Evolutionary conservation across 2,329 filamentous ascomycete genomes (phyloP).

Genomic region (Talaromyces sp.): DNA sequence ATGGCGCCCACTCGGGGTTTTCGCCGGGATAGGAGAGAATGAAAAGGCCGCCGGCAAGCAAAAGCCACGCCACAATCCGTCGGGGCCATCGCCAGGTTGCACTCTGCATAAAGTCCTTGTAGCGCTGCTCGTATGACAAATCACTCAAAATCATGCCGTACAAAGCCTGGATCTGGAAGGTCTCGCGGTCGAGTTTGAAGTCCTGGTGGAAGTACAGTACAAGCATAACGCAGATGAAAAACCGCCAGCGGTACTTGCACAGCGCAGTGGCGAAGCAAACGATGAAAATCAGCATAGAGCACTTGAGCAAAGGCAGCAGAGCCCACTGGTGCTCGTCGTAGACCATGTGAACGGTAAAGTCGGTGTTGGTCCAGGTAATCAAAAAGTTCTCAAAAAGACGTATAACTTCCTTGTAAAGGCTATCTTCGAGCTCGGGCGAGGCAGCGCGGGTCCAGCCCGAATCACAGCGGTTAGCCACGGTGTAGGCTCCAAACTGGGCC

Average conservation of each 20-base stretch:
- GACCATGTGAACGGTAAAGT: conserved; percentile 46
- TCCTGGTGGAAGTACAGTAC: conserved; percentile 47
- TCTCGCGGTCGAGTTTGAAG: conserved; percentile 35
- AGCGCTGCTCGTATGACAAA: conserved; percentile 42
- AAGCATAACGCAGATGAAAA: conserved; percentile 42
- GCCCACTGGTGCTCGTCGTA: conserved; percentile 55
- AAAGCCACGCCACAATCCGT: conserved; percentile 30
- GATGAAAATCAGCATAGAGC: conserved; percentile 48
- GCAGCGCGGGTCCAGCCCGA: conserved; percentile 49
- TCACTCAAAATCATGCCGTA: conserved; percentile 50
- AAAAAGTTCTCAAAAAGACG: conserved; percentile 43
- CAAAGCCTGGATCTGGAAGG: conserved; percentile 48
- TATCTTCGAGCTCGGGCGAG: conserved; percentile 39
- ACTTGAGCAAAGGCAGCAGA: conserved; percentile 44
- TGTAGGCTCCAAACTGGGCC: conserved; percentile 46
- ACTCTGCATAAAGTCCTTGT: conserved; percentile 41
- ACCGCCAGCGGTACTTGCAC: conserved; percentile 44
- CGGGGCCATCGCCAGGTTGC: conserved; percentile 31
- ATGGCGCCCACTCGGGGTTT: conserved; percentile 44
- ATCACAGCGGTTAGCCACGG: conserved; percentile 43
- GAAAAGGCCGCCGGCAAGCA: conserved; percentile 42
- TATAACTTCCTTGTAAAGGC: conserved; percentile 41
- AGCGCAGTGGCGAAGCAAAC: conserved; percentile 39
- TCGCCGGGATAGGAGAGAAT: conserved; percentile 48
- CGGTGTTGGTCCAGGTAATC: conserved; percentile 44